Conservation (phyloP, 164 flowering plant species). For the Nymphaea thermarum region DNA sequence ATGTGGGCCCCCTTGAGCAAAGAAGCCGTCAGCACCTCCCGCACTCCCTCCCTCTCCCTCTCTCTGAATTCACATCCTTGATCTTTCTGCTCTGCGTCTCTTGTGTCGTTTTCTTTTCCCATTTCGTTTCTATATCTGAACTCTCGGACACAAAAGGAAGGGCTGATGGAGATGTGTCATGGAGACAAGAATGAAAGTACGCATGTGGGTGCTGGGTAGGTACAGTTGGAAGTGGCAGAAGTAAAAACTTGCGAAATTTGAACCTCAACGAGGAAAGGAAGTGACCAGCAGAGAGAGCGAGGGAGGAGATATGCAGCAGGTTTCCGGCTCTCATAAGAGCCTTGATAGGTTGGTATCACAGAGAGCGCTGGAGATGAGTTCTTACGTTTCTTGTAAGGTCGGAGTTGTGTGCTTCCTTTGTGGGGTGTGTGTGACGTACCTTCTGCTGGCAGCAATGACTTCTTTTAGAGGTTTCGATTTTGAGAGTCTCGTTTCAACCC, state of each 20-base stretch:
- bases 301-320: neutral
- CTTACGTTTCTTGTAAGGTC: conserved; percentile 63
- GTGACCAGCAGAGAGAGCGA: neutral
- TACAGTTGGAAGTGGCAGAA: neutral
- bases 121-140: neutral
- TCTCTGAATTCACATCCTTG: too few relatives aligned
- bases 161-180: neutral
- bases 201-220: neutral
- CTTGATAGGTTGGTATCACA: conserved; percentile 66
- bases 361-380: conserved; percentile 73
- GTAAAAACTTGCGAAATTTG: neutral
- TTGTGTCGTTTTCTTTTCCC: neutral
- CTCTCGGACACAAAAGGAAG: neutral
- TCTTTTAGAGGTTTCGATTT: conserved; percentile 14
- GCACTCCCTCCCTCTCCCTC: neutral
- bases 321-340: conserved; percentile 19
- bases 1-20: neutral
- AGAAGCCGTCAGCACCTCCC: too few relatives aligned
- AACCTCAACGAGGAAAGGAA: neutral
- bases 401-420: conserved; percentile 79
- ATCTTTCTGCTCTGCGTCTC: neutral
- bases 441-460: conserved; percentile 53
- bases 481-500: conserved; percentile 26
- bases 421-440: conserved; percentile 72
- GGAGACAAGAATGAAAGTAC: neutral